phyloP scores from a whole-genome alignment of 331 rosid species.

The Quercus tomentella region DNA sequence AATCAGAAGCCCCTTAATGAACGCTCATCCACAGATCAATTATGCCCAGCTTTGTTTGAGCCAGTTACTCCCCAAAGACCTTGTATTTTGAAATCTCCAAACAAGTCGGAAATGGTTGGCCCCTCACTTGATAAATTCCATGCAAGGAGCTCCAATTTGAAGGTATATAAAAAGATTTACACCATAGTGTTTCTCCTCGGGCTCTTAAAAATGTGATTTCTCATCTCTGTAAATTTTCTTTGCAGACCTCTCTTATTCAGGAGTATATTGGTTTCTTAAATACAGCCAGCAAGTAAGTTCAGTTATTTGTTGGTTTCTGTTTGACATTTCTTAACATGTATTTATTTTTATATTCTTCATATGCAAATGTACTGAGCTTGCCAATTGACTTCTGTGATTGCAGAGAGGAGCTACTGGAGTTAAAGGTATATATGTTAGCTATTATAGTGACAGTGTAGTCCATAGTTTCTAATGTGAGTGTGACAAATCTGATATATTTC shows the following conservation, averaged over 20 bases:
- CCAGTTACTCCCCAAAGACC: constrained; percentile 42
- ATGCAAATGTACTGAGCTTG: background rate
- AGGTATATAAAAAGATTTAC: constrained; percentile 36
- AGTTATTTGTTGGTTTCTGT: background rate
- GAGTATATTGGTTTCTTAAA: constrained; percentile 78
- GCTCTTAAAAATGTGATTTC: constrained; percentile 10
- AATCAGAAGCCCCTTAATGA: constrained; percentile 22
- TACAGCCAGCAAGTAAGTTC: constrained; percentile 73
- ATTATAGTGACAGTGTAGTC: background rate
- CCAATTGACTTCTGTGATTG: constrained; percentile 18
- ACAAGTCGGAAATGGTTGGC: constrained; percentile 22
- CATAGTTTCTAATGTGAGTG: too few relatives aligned
- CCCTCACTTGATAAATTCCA: constrained; percentile 74
- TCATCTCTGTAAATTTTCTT: constrained; percentile 8
- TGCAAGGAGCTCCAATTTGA: constrained; percentile 48
- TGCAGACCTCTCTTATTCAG: constrained; percentile 62
- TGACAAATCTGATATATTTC: background rate
- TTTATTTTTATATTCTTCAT: background rate
- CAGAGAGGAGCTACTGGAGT: constrained; percentile 76
- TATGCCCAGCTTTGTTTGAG: constrained; percentile 11
- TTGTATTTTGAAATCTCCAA: constrained; percentile 22
- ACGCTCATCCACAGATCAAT: constrained; percentile 13
- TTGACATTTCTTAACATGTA: background rate
- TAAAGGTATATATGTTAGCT: constrained; percentile 50
- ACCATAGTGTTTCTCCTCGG: background rate